A percentile compares a stretch with the other conserved stretches of the same genome.
Conservation (phyloP, 1,284 basidiomycete species). For the Naganishia sp. region DNA sequence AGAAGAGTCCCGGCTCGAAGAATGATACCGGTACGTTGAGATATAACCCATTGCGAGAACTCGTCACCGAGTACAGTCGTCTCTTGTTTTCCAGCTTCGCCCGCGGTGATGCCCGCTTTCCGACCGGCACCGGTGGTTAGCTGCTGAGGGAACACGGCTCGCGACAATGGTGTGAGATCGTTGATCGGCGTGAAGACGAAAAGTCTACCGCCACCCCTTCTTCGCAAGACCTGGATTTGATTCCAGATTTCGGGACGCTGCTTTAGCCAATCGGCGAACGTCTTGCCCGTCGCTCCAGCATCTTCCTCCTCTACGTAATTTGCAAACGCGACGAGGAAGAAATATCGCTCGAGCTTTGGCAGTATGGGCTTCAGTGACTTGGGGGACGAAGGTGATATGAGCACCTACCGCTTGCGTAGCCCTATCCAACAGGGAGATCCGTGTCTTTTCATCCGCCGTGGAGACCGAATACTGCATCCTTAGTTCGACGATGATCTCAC, state of each 20-base stretch:
- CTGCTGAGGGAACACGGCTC: slow-evolving; percentile 52
- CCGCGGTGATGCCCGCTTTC: slow-evolving; percentile 61
- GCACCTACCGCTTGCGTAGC: slow-evolving; percentile 53
- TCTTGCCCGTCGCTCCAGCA: slow-evolving; percentile 65
- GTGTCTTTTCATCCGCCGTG: slow-evolving; percentile 66
- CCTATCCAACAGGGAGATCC: slow-evolving; percentile 51
- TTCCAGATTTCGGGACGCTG: slow-evolving; percentile 90
- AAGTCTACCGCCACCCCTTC: slow-evolving; percentile 74
- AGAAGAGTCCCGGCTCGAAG: slow-evolving; percentile 80
- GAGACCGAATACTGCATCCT: slow-evolving; percentile 82
- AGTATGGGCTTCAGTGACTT: slow-evolving; percentile 12
- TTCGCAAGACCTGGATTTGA: slow-evolving; percentile 77
- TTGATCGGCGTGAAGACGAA: slow-evolving; percentile 85
- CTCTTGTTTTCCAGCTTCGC: slow-evolving; percentile 72
- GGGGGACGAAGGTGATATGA: not conserved
- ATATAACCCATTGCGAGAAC: slow-evolving; percentile 88
- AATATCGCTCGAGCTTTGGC: slow-evolving; percentile 62
- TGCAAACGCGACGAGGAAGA: slow-evolving; percentile 93
- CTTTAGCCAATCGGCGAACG: slow-evolving; percentile 85
- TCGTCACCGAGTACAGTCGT: slow-evolving; percentile 88
- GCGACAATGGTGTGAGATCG: slow-evolving; percentile 77
- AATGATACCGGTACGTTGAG: slow-evolving; percentile 91
- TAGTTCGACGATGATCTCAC: slow-evolving; percentile 81
- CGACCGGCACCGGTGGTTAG: slow-evolving; percentile 47
- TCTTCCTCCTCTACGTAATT: slow-evolving; percentile 77